phyloP scores from a whole-genome alignment of 768 basidiomycete species.

The Tricholoma furcatifolium region DNA sequence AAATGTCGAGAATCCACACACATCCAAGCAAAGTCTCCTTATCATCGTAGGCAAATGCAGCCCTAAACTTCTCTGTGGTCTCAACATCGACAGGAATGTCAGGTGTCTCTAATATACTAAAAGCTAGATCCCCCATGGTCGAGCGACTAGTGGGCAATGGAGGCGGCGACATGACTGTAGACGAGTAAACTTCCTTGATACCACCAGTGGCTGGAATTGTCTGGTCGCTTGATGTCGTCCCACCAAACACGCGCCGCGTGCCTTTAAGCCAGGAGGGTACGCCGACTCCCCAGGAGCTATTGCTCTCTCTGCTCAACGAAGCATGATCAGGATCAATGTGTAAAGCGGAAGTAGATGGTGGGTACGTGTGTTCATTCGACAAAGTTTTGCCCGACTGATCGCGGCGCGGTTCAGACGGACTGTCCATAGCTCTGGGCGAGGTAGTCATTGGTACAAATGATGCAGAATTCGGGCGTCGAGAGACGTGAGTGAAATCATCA shows the following conservation, averaged over 20 bases:
- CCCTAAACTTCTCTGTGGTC: slow-evolving; percentile 71
- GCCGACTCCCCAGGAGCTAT: slow-evolving; percentile 58
- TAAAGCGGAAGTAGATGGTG: slow-evolving; percentile 62
- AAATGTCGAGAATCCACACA: slow-evolving; percentile 40
- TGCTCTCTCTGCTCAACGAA: slow-evolving; percentile 49
- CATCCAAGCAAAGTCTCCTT: slow-evolving; percentile 86
- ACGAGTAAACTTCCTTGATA: slow-evolving; percentile 64
- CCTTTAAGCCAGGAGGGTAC: slow-evolving; percentile 73
- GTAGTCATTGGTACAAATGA: slow-evolving; percentile 63
- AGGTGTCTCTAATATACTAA: slow-evolving; percentile 80
- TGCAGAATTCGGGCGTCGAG: slow-evolving; percentile 49
- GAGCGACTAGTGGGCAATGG: slow-evolving; percentile 32
- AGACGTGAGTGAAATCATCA: slow-evolving; percentile 76
- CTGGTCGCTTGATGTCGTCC: slow-evolving; percentile 25
- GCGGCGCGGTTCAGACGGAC: slow-evolving; percentile 9
- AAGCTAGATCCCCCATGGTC: slow-evolving; percentile 60
- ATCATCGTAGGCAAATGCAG: slow-evolving; percentile 84
- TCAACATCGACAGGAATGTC: slow-evolving; percentile 61
- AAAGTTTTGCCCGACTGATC: slow-evolving; percentile 15
- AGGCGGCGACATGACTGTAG: slow-evolving; percentile 26
- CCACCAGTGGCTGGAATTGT: slow-evolving; percentile 29
- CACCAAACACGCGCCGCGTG: slow-evolving; percentile 40
- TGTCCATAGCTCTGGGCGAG: slow-evolving; percentile 30
- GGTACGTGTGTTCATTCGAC: slow-evolving; percentile 68
- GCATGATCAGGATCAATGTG: slow-evolving; percentile 44